Evolutionary conservation across 768 basidiomycete genomes (phyloP).

Genomic region (Hygrophorus russula): DNA sequence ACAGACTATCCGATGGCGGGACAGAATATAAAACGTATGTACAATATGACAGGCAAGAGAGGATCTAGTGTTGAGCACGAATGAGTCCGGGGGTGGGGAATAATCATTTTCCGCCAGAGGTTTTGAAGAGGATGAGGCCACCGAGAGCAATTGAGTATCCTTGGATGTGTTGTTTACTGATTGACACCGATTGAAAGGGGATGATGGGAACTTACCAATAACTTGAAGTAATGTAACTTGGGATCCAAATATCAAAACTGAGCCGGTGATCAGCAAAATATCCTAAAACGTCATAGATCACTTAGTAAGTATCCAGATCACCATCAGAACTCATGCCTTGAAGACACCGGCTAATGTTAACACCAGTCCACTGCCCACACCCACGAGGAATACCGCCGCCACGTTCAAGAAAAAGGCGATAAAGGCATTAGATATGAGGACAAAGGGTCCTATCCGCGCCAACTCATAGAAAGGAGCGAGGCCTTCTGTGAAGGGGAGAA

Average conservation of each 20-base stretch:
- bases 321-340: constrained; percentile 43
- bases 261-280: constrained; percentile 87
- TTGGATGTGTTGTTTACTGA: constrained; percentile 13
- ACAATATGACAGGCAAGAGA: too few species aligned
- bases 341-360: constrained; percentile 91
- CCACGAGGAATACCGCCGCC: constrained; percentile 89
- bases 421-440: constrained; percentile 73
- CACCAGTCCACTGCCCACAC: constrained; percentile 78
- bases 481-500: constrained; percentile 91
- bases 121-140: constrained; percentile 82
- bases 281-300: constrained; percentile 39
- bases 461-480: constrained; percentile 75
- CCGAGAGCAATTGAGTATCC: constrained; percentile 84
- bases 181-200: constrained; percentile 1
- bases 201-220: constrained; percentile 38
- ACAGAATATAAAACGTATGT: too few species aligned
- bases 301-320: neutral
- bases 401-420: constrained; percentile 87
- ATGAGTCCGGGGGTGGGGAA: neutral
- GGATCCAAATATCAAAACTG: constrained; percentile 78
- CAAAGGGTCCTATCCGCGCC: constrained; percentile 41
- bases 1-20: too few species aligned
- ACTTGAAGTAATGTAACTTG: constrained; percentile 75
- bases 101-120: constrained; percentile 46
- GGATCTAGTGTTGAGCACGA: neutral